These are phyloP conservation scores for Deuterostichococcus epilithicus DNA, from an alignment of 139 green algal species.

Conservation along the genomic window DNA sequence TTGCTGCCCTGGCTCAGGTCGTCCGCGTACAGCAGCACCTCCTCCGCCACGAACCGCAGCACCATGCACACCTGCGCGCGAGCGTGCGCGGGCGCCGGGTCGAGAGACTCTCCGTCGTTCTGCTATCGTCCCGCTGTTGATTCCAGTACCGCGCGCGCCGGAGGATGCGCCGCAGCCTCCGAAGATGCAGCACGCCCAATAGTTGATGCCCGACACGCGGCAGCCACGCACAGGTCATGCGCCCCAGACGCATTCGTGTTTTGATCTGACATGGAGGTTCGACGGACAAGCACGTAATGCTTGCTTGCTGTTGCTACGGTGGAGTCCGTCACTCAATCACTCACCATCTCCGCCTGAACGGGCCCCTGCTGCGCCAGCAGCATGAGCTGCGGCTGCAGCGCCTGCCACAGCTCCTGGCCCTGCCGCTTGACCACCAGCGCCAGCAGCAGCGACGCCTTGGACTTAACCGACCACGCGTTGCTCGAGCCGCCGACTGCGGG, in stretches of 20 bases:
- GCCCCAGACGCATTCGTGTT: too few relatives aligned
- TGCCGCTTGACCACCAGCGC: conserved; percentile 63
- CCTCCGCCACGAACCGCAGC: conserved; percentile 68
- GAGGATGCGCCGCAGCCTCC: too few relatives aligned
- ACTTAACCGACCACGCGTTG: conserved; percentile 46
- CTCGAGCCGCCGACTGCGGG: conserved; percentile 17
- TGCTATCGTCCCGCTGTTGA: too few relatives aligned
- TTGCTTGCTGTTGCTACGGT: background rate
- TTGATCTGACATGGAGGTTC: too few relatives aligned
- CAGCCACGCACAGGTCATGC: too few relatives aligned
- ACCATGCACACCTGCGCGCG: conserved; percentile 59
- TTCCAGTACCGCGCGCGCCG: too few relatives aligned
- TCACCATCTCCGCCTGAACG: conserved; percentile 28
- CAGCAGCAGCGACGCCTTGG: conserved; percentile 70
- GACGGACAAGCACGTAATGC: too few relatives aligned
- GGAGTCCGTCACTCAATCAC: background rate
- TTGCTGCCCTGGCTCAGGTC: conserved; percentile 46
- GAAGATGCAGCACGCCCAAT: too few relatives aligned
- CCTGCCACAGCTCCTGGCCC: conserved; percentile 43
- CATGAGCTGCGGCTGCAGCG: conserved; percentile 65
- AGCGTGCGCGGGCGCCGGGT: too few relatives aligned
- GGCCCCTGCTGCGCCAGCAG: conserved; percentile 37
- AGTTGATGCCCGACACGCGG: too few relatives aligned
- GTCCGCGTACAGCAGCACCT: conserved; percentile 58
- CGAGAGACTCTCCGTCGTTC: too few relatives aligned